Percentiles rank a stretch among this genome's conserved stretches.
Evolutionary conservation across 2,329 filamentous ascomycete genomes (phyloP).

Genomic region (Pseudofabraea citricarpa): DNA sequence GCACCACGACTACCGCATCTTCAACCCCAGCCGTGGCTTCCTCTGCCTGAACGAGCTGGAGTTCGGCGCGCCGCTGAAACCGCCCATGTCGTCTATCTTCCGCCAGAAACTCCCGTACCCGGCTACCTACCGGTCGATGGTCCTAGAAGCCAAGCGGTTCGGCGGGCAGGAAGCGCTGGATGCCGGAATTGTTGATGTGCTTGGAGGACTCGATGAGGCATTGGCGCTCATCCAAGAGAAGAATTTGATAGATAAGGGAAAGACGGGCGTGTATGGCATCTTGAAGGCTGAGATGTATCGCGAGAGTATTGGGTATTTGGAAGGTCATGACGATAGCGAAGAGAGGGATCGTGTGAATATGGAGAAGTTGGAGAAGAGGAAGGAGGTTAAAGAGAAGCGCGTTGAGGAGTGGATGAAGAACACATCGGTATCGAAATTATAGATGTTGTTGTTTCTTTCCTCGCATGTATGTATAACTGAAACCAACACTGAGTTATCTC

Average conservation of each 20-base stretch:
- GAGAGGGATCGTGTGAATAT: slow-evolving; percentile 39
- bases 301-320: slow-evolving; percentile 56
- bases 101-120: slow-evolving; percentile 57
- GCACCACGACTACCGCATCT: slow-evolving; percentile 79
- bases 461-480: no score
- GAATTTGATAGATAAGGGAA: slow-evolving; percentile 55
- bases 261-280: slow-evolving; percentile 62
- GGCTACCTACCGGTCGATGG: slow-evolving; percentile 53
- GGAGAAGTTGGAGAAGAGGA: slow-evolving; percentile 23
- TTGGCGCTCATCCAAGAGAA: slow-evolving; percentile 54
- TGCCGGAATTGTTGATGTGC: slow-evolving; percentile 62
- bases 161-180: slow-evolving; percentile 57
- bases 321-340: slow-evolving; percentile 45
- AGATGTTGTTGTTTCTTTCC: no score
- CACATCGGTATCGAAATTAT: slow-evolving; percentile 20
- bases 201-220: slow-evolving; percentile 61
- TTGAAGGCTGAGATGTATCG: slow-evolving; percentile 75
- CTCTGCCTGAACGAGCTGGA: slow-evolving; percentile 78
- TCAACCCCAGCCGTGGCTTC: slow-evolving; percentile 66
- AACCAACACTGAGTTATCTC: no score
- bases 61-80: slow-evolving; percentile 69
- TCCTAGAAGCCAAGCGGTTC: slow-evolving; percentile 71
- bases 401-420: slow-evolving; percentile 24
- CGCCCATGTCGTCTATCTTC: slow-evolving; percentile 72
- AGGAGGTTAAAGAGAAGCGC: slow-evolving; percentile 12